Evolutionary conservation across 164 flowering plant genomes (phyloP).

Genomic region (Vitis rupestris): DNA sequence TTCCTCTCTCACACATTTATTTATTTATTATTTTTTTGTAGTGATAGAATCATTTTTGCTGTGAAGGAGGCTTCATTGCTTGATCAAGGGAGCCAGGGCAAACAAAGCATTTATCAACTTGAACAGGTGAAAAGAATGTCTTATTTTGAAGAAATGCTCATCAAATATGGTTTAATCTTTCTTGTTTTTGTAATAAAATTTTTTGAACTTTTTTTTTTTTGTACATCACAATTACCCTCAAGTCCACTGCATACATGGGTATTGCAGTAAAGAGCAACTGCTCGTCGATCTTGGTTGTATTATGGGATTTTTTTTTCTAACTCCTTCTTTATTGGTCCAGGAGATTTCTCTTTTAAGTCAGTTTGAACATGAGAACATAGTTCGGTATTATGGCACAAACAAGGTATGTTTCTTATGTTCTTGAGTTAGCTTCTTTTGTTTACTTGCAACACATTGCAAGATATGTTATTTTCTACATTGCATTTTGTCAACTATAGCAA

Average conservation of each 20-base stretch:
- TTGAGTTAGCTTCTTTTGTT: too few relatives aligned
- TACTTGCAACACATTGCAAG: too few relatives aligned
- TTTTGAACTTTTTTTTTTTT: neutral
- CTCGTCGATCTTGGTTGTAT: too few relatives aligned
- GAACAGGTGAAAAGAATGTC: constrained; percentile 47
- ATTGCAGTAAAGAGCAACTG: too few relatives aligned
- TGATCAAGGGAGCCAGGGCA: constrained; percentile 59
- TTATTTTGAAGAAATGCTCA: too few relatives aligned
- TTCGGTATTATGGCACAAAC: constrained; percentile 81
- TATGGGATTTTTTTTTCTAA: neutral
- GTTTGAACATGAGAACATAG: constrained; percentile 93
- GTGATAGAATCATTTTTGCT: constrained; percentile 72
- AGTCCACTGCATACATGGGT: too few relatives aligned
- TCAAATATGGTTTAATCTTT: too few relatives aligned
- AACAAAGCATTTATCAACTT: constrained; percentile 55
- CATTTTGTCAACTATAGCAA: too few relatives aligned
- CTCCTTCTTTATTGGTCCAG: constrained; percentile 38
- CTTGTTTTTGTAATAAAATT: too few relatives aligned
- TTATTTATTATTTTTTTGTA: constrained; percentile 22
- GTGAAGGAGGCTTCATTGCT: constrained; percentile 74
- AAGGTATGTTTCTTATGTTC: constrained; percentile 3
- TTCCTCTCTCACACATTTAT: too few relatives aligned
- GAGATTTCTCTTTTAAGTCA: constrained; percentile 85
- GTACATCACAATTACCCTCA: too few relatives aligned
- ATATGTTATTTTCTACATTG: too few relatives aligned